Percentiles rank a stretch among this genome's conserved stretches.
phyloP scores from a whole-genome alignment of 225 moss, liverwort and hornwort genomes.

The Polytrichum formosum region DNA sequence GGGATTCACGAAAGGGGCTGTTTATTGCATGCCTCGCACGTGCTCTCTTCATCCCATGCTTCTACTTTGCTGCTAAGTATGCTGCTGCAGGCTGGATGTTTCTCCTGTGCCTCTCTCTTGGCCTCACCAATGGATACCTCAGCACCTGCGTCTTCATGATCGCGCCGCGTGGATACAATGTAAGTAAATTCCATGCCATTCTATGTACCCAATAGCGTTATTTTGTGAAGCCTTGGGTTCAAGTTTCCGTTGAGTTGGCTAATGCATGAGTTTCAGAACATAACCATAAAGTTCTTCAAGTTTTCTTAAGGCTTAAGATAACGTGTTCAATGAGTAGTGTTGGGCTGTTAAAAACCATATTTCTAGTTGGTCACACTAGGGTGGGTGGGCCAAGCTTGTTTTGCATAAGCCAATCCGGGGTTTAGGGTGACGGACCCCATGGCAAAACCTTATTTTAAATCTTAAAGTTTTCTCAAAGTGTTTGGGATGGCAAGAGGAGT shows the following conservation, averaged over 20 bases:
- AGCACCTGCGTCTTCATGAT: slow-evolving; percentile 63
- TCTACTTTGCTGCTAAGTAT: slow-evolving; percentile 79
- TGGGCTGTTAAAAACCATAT: not conserved
- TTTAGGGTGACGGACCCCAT: no score
- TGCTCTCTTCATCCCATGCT: slow-evolving; percentile 63
- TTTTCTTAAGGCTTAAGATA: no score
- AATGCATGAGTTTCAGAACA: no score
- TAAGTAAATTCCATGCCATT: slow-evolving; percentile 14
- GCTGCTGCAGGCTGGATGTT: slow-evolving; percentile 78
- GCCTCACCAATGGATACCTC: slow-evolving; percentile 68
- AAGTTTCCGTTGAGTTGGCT: no score
- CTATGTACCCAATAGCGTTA: not conserved
- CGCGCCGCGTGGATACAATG: slow-evolving; percentile 72
- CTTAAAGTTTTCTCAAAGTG: no score
- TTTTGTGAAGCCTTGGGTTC: not conserved
- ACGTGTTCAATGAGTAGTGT: no score
- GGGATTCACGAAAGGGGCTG: slow-evolving; percentile 47
- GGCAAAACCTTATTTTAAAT: no score
- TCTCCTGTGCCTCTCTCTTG: slow-evolving; percentile 64
- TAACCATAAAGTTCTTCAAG: no score
- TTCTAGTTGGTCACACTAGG: not conserved
- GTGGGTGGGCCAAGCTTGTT: no score
- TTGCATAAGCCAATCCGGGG: no score
- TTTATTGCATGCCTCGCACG: slow-evolving; percentile 47
- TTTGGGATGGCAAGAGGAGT: no score